Evolutionary conservation across 305 asterid species (phyloP).

Genomic region (Ruellia speciosa): DNA sequence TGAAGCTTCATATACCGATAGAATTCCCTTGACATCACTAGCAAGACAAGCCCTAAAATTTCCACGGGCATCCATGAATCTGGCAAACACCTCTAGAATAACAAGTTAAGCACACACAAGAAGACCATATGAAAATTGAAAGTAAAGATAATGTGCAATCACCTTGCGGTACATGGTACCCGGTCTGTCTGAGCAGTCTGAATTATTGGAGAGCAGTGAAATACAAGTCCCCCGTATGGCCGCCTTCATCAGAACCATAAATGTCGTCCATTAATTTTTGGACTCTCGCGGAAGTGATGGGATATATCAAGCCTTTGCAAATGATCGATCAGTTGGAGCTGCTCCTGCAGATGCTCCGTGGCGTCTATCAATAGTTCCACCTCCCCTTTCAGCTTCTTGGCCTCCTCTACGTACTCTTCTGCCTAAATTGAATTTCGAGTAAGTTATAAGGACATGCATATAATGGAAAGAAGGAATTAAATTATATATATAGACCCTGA

Average conservation of each 20-base stretch:
- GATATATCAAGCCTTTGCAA: constrained; percentile 46
- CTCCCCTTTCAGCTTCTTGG: constrained; percentile 21
- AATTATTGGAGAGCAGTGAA: constrained; percentile 35
- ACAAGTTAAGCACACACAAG: no score
- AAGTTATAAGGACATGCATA: not conserved
- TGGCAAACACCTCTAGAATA: constrained; percentile 40
- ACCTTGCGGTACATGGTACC: constrained; percentile 54
- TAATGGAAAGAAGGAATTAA: no score
- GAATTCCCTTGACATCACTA: constrained; percentile 35
- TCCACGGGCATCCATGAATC: constrained; percentile 38
- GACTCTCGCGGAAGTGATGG: constrained; percentile 32
- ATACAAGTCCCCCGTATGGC: no score
- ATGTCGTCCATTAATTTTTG: constrained; percentile 19
- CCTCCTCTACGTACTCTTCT: constrained; percentile 19
- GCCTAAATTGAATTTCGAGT: constrained; percentile 19
- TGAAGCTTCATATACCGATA: constrained; percentile 60
- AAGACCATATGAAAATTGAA: no score
- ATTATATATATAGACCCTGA: constrained; percentile 3
- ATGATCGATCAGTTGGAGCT: constrained; percentile 37
- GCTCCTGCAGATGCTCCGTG: constrained; percentile 17
- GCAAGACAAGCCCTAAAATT: constrained; percentile 22
- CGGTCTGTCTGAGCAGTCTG: constrained; percentile 50
- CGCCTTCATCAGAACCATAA: not conserved
- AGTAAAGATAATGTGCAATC: no score
- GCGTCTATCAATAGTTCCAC: not conserved